Evolutionary conservation across 2,329 filamentous ascomycete species (phyloP), one percentile per base, ranked within the genome.

Genomic region (Epichloe scottii): DNA sequence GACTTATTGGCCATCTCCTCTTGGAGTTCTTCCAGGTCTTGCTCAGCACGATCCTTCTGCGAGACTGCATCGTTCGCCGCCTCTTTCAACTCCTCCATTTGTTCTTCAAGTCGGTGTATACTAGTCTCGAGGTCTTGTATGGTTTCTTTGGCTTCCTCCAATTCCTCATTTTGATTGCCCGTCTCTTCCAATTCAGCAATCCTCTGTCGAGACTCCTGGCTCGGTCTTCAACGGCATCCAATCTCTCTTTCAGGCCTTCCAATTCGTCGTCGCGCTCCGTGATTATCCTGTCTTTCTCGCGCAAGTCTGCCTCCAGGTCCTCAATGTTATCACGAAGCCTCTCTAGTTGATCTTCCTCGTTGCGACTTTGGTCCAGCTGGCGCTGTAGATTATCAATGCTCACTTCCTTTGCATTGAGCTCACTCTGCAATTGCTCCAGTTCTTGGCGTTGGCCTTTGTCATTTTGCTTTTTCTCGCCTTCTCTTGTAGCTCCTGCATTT

Each of bases 1-100:
- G 86, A 90, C 59, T 89, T 89, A 66, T 90, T 84, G 21, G 84
- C 77, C 76, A 89, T 80, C 59, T 89, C 86, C 50, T 87, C 84
- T 55, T 87, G 84, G 23, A 89, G 72, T 59, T 84, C 80, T 58
- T 82, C 75, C 15, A 84, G 68, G 53, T 84, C 75, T 6, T 67
- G 68, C 58, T 82, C 77, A 2, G 80, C 80, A 33, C 75, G 73
- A 21, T 78, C 71, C 57, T 78, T 79, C 51, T 81, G 73, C 1
- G 68, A 62, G 7, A 74, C 54, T 0, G 80, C 78, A 48, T 78
- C 71, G 38, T 79, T 68, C 17, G 77, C 66, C 56, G 75, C 76
- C 12, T 77, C 71, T 57, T 75, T 78, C 51, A 76, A 68, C 15
- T 80, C 74, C 34, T 78, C 72, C 0, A 76, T 62, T 57, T 82